phyloP scores from a whole-genome alignment of 305 asterid species.

The Solanum aculeatissimum region DNA sequence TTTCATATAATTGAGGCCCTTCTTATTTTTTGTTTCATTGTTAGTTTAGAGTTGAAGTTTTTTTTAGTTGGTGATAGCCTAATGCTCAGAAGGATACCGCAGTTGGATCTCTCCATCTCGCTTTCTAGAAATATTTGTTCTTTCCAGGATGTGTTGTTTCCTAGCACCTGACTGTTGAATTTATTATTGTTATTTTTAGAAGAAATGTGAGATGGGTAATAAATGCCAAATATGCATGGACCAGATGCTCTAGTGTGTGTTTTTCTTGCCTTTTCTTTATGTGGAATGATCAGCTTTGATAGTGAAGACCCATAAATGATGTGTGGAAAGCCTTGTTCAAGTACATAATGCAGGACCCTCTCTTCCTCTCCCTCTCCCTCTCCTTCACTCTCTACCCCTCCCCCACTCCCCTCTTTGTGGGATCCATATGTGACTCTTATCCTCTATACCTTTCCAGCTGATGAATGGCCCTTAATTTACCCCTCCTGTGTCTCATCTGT shows the following conservation, averaged over 20 bases:
- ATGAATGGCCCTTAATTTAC: conserved; percentile 1
- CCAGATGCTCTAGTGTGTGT: conserved; percentile 13
- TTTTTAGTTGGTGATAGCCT: conserved; percentile 20
- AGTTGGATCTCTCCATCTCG: conserved; percentile 18
- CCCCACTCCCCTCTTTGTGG: not conserved
- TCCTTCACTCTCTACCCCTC: not conserved
- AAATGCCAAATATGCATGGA: conserved; percentile 31
- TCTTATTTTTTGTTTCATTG: conserved; percentile 9
- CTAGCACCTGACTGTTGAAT: conserved; percentile 27
- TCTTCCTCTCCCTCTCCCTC: not conserved
- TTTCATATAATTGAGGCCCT: conserved; percentile 13
- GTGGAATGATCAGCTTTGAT: conserved; percentile 22
- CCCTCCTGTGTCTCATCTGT: not conserved
- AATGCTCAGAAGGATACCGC: conserved; percentile 10
- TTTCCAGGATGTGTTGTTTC: conserved; percentile 15
- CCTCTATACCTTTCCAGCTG: not conserved
- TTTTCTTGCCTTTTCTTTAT: conserved; percentile 7
- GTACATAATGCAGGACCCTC: conserved; percentile 23
- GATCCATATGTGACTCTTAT: conserved; percentile 4
- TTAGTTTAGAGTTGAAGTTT: conserved; percentile 14
- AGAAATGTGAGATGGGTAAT: conserved; percentile 20
- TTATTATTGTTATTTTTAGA: conserved; percentile 23
- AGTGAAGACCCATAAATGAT: conserved; percentile 18
- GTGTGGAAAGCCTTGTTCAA: conserved; percentile 18
- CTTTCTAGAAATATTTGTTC: conserved; percentile 18